A percentile compares a stretch with the other conserved stretches of the same genome.
phyloP scores from a whole-genome alignment of 768 basidiomycete genomes.

The Leccinum imitatum region DNA sequence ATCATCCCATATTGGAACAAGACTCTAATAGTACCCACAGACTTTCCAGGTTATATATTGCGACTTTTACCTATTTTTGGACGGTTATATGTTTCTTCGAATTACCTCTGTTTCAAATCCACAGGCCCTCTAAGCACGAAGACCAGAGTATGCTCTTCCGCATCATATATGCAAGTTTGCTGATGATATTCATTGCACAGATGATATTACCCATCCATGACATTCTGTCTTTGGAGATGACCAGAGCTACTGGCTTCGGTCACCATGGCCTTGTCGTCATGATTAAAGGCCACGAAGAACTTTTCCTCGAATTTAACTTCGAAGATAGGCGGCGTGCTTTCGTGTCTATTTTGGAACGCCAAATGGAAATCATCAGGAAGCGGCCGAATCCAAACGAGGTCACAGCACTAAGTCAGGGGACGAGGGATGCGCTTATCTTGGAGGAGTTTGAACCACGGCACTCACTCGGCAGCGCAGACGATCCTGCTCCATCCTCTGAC shows the following conservation, averaged over 20 bases:
- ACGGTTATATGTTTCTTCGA: slow-evolving; percentile 86
- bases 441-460: slow-evolving; percentile 75
- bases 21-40: slow-evolving; percentile 41
- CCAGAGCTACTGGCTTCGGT: slow-evolving; percentile 85
- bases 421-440: slow-evolving; percentile 73
- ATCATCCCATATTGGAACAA: slow-evolving; percentile 1
- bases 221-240: slow-evolving; percentile 78
- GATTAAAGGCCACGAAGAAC: slow-evolving; percentile 93
- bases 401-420: slow-evolving; percentile 45
- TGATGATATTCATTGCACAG: slow-evolving; percentile 40
- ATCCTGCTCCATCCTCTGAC: slow-evolving; percentile 50
- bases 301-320: slow-evolving; percentile 92
- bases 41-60: slow-evolving; percentile 88
- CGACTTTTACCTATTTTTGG: slow-evolving; percentile 89
- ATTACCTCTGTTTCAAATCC: slow-evolving; percentile 94
- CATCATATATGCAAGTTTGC: slow-evolving; percentile 2
- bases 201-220: slow-evolving; percentile 95
- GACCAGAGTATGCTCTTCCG: slow-evolving; percentile 62
- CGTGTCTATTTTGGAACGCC: slow-evolving; percentile 68
- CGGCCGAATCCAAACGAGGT: slow-evolving; percentile 47
- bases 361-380: slow-evolving; percentile 70
- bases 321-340: slow-evolving; percentile 81
- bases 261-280: slow-evolving; percentile 88
- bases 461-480: slow-evolving; percentile 35
- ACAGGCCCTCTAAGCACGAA: slow-evolving; percentile 73